phyloP scores from a whole-genome alignment of 768 basidiomycete genomes.

The Mycena olivaceomarginata region DNA sequence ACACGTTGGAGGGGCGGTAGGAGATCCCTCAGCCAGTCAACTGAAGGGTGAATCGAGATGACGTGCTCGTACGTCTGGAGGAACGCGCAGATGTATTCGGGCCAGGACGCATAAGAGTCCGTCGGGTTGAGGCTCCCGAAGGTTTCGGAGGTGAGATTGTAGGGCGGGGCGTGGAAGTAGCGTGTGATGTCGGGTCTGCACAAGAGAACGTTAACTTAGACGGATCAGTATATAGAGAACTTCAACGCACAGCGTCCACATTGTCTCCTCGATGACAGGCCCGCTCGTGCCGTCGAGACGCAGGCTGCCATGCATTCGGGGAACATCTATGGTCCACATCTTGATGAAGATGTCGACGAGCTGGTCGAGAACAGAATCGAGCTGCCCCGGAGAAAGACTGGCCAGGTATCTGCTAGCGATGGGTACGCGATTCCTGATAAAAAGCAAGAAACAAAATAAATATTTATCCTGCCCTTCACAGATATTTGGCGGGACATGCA shows the following conservation, averaged over 20 bases:
- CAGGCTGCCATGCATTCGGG: constrained; percentile 35
- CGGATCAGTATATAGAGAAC: background rate
- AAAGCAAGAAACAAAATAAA: background rate
- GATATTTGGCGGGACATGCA: background rate
- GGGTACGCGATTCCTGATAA: constrained; percentile 33
- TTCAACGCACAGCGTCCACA: constrained; percentile 37
- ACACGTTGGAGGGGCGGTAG: constrained; percentile 29
- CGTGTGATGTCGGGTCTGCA: constrained; percentile 39
- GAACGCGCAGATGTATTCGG: constrained; percentile 39
- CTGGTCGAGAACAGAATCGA: constrained; percentile 37
- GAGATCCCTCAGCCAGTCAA: constrained; percentile 27
- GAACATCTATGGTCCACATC: constrained; percentile 18
- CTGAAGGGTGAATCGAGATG: constrained; percentile 35
- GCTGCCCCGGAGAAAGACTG: constrained; percentile 29
- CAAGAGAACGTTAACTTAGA: background rate
- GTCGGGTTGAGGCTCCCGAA: constrained; percentile 38
- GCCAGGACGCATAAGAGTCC: constrained; percentile 32
- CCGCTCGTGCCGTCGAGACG: constrained; percentile 25
- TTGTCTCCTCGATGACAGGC: constrained; percentile 43
- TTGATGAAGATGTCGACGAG: constrained; percentile 40
- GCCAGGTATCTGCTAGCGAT: constrained; percentile 37
- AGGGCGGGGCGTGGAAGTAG: constrained; percentile 39
- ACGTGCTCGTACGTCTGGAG: constrained; percentile 38
- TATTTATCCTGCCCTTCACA: background rate
- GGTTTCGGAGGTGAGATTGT: constrained; percentile 35